Evolutionary conservation across 1,284 basidiomycete genomes (phyloP).

Genomic region (Paramarasmius palmivorus): DNA sequence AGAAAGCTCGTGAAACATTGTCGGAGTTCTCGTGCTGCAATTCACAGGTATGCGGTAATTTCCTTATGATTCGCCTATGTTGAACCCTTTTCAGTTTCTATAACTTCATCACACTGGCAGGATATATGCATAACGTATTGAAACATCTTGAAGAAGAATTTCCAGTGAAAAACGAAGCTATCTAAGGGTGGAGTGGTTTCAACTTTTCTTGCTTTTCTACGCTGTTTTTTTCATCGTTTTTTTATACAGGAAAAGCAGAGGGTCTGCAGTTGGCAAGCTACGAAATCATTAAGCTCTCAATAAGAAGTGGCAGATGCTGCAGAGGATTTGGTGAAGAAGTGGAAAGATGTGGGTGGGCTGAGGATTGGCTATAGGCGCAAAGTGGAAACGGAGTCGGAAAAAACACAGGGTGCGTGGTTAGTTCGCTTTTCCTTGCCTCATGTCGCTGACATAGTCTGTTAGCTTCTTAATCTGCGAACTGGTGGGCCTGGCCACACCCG

Average conservation of each 20-base stretch:
- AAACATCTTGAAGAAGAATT: constrained; percentile 76
- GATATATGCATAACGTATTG: constrained; percentile 75
- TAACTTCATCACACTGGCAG: constrained; percentile 24
- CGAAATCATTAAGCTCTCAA: constrained; percentile 70
- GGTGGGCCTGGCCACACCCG: constrained; percentile 48
- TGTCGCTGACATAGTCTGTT: not conserved
- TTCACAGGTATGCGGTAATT: constrained; percentile 67
- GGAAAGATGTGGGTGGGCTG: constrained; percentile 88
- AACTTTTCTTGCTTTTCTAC: constrained; percentile 27
- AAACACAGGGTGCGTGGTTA: constrained; percentile 32
- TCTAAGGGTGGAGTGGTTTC: constrained; percentile 77
- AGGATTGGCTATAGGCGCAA: constrained; percentile 38
- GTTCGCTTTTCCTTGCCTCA: not conserved
- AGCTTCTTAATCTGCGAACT: constrained; percentile 27
- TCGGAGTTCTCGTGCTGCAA: constrained; percentile 58
- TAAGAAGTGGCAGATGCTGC: constrained; percentile 81
- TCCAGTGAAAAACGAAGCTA: constrained; percentile 82
- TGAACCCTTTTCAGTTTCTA: constrained; percentile 36
- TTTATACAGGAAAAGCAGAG: constrained; percentile 87
- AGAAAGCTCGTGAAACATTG: constrained; percentile 80
- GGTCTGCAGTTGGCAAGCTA: constrained; percentile 90
- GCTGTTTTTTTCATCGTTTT: constrained; percentile 9
- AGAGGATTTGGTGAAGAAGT: constrained; percentile 91
- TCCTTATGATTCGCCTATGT: constrained; percentile 42
- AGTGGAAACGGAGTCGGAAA: too few relatives aligned